Evolutionary conservation across 75 land plant genomes (phyloP).

Genomic region (Adiantum capillusveneris): DNA sequence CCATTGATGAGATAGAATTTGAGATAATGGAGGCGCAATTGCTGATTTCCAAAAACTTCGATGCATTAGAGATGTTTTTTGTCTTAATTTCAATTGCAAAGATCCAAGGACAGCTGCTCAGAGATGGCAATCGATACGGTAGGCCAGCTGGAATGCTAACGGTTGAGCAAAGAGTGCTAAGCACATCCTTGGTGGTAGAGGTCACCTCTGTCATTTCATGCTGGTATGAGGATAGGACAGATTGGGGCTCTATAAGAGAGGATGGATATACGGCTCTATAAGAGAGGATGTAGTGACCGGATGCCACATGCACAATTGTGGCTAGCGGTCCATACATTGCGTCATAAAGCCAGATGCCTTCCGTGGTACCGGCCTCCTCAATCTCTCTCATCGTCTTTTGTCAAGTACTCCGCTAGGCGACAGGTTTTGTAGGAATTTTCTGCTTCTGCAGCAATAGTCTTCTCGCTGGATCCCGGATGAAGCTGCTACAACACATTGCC

Average conservation of each 20-base stretch:
- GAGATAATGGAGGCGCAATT: no score
- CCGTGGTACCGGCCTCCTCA: conserved; percentile 19
- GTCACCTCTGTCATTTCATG: conserved; percentile 44
- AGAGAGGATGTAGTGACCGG: conserved; percentile 33
- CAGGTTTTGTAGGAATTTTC: conserved; percentile 31
- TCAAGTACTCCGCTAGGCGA: conserved; percentile 34
- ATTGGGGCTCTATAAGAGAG: conserved; percentile 19
- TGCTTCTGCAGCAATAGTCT: conserved; percentile 31
- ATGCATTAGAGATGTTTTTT: conserved; percentile 6
- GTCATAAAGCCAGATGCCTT: conserved; percentile 23
- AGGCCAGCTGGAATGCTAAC: conserved; percentile 31
- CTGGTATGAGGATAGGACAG: conserved; percentile 32
- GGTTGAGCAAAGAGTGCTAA: conserved; percentile 22
- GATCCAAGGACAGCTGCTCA: conserved; percentile 33
- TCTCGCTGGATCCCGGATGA: conserved; percentile 18
- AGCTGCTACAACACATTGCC: conserved; percentile 27
- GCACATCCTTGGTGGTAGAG: conserved; percentile 34
- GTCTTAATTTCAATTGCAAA: conserved; percentile 27
- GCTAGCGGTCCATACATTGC: conserved; percentile 22
- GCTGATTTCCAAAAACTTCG: conserved; percentile 15
- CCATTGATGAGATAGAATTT: conserved; percentile 29
- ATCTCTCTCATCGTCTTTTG: conserved; percentile 26
- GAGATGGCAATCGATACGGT: conserved; percentile 33
- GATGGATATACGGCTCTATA: conserved; percentile 32
- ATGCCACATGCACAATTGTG: conserved; percentile 21